Evolutionary conservation across 179 eudicot genomes (phyloP), one percentile per base, ranked within the genome.

Genomic region (Spergularia azorica): DNA sequence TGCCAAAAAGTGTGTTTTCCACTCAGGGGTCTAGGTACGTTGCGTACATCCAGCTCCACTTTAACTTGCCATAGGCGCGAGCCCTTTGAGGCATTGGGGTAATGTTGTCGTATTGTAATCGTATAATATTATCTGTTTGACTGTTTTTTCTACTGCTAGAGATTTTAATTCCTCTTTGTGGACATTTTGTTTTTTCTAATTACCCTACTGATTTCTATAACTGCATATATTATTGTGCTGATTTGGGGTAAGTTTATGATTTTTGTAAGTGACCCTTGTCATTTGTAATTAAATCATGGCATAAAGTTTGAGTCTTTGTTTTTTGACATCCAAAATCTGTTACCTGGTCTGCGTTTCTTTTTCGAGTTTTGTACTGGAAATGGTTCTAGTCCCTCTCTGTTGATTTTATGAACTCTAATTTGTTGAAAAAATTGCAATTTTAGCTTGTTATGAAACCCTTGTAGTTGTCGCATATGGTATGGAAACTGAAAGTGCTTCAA

Each of bases 401-500:
- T 9, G 39, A 62, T 62, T 17, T 16, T n/a, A 58, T 17, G n/a
- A 58, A 20, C 64, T 17, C 20, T 60, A 6, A 18, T 57, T 5
- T 71, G 51, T 18, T 2, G 41, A 16, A 10, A 17, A 10, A 20
- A 4, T 58, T 72, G 66, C 32, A 26, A 26, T 59, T 8, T 15
- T 55, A 58, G 41, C n/a, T 52, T 69, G 61, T 62, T 13, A 2
- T 17, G 59, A 36, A 4, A 5, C 20, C 9, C 8, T 59, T 43
- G 65, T 18, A 39, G 32, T 26, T 26, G 32, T 26, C 1, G 63
- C 15, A 38, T 58, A 9, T 56, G 9, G n/a, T 57, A 0, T 16
- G 58, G 20, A 52, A 15, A 9, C 69, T 72, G 54, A 76, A 73
- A 70, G 63, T 43, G 75, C 36, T 61, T 79, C n/a, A 58, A 70